These are phyloP conservation scores for Porodaedalea pini DNA, from an alignment of 1,284 basidiomycete species.

Conservation along the genomic window DNA sequence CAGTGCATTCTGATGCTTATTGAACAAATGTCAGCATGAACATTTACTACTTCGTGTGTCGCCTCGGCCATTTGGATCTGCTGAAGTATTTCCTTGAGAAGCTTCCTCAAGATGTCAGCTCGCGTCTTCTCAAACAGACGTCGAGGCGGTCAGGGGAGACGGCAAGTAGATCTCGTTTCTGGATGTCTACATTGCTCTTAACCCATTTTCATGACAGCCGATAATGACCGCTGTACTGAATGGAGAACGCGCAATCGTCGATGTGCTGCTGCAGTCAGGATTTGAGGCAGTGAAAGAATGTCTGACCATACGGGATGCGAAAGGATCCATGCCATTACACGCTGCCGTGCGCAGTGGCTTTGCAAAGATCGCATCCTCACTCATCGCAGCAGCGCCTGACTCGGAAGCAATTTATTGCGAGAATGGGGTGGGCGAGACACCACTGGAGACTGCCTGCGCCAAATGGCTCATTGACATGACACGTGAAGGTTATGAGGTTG, in stretches of 20 bases:
- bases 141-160: slow-evolving; percentile 44
- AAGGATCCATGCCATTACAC: slow-evolving; percentile 48
- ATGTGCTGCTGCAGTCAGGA: slow-evolving; percentile 36
- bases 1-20: not conserved
- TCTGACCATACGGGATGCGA: slow-evolving; percentile 38
- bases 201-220: slow-evolving; percentile 35
- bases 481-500: slow-evolving; percentile 1
- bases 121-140: slow-evolving; percentile 41
- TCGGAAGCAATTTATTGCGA: slow-evolving; percentile 41
- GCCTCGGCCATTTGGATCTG: slow-evolving; percentile 28
- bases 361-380: slow-evolving; percentile 34
- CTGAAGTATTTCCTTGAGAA: slow-evolving; percentile 44
- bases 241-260: slow-evolving; percentile 28
- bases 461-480: slow-evolving; percentile 23
- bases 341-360: slow-evolving; percentile 36
- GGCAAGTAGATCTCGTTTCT: slow-evolving; percentile 31
- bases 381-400: slow-evolving; percentile 34
- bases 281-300: slow-evolving; percentile 24
- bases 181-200: not conserved
- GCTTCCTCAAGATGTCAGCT: slow-evolving; percentile 44
- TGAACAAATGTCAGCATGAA: slow-evolving; percentile 42
- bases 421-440: slow-evolving; percentile 52
- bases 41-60: slow-evolving; percentile 47
- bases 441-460: slow-evolving; percentile 40
- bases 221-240: slow-evolving; percentile 45